Base-by-base conservation (phyloP, 169 alveolate genomes). In the Plasmodium adleri region DNA sequence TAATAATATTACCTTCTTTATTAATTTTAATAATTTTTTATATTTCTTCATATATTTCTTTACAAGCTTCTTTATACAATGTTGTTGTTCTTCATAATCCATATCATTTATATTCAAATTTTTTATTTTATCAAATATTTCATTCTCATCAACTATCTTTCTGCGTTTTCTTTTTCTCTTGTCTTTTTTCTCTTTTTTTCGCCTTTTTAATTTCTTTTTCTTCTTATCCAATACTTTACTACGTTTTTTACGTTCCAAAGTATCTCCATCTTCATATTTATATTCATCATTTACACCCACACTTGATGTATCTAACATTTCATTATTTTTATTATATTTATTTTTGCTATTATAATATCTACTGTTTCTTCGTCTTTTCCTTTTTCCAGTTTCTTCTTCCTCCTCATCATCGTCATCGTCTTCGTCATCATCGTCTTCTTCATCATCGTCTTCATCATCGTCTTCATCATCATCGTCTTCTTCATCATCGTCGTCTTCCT, bases 1-100 rank as follows among this genome's bases (percentile, higher is more conserved):
- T 12, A 64, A 45, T 5, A 20, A 54, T 15, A 71, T 12, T 6
- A 83, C 76, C 47, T 68, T 83, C 20, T 68, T 83, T 17, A 83
- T 83, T 15, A 83, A 49, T 49, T 68, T 83, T 12, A 83, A 72
- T 54, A 83, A 58, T 63, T 83, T 83, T 58, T 83, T 83, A 62
- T 83, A 56, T 66, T 83, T 83, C 39, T 83, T 83, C 20, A 83
- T 43, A 49, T 26, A 70, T 49, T 68, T 83, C 50, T 83, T 83
- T 47, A 72, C 66, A 15, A 83, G 13, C 52, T 83, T 83, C 49
- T 83, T 83, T 60, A 83, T 83, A 49, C 85, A 68, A 49, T 83
- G 83, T 49, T 83, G 75, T 39, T 39, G 47, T 6, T 39, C 10
- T 39, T 39, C 47, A 39, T 39, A 39, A 20, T 83, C 28, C 91